Conservation (phyloP, 441 rosid genomes). For the Croton setiger region DNA sequence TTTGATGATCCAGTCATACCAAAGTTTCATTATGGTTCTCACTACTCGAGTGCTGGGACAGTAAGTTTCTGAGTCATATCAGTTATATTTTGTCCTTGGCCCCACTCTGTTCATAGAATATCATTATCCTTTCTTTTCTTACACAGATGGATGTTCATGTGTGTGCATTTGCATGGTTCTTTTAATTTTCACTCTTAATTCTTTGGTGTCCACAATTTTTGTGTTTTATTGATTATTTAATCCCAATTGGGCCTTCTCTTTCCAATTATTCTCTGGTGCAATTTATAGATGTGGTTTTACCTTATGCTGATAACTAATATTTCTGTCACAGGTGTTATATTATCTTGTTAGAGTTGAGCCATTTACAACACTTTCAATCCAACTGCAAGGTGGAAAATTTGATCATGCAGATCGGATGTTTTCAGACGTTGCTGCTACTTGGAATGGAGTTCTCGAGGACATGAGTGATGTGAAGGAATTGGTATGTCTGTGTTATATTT, state of each 20-base stretch:
- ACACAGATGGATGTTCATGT: background rate
- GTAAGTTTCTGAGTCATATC: slow-evolving; percentile 47
- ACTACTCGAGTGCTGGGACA: slow-evolving; percentile 98
- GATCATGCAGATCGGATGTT: slow-evolving; percentile 99
- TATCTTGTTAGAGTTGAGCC: slow-evolving; percentile 98
- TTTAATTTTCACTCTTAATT: background rate
- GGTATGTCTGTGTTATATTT: slow-evolving; percentile 45
- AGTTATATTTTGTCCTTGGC: slow-evolving; percentile 6
- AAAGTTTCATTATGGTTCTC: slow-evolving; percentile 99
- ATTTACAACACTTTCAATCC: slow-evolving; percentile 93
- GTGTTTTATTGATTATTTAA: background rate
- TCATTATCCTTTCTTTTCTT: background rate
- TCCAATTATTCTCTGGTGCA: background rate
- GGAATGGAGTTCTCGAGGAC: slow-evolving; percentile 99
- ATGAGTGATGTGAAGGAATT: slow-evolving; percentile 99
- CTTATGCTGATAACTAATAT: slow-evolving; percentile 21
- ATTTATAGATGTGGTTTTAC: slow-evolving; percentile 14
- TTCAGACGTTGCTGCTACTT: slow-evolving; percentile 85
- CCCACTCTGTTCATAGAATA: background rate
- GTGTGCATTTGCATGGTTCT: background rate
- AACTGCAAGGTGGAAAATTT: slow-evolving; percentile 99
- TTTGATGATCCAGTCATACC: slow-evolving; percentile 99
- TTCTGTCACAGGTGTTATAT: slow-evolving; percentile 74
- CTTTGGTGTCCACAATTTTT: background rate
- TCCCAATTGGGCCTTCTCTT: slow-evolving; percentile 3